Base-by-base conservation (phyloP, 208 protist genomes). In the Leishmania mexicana region DNA sequence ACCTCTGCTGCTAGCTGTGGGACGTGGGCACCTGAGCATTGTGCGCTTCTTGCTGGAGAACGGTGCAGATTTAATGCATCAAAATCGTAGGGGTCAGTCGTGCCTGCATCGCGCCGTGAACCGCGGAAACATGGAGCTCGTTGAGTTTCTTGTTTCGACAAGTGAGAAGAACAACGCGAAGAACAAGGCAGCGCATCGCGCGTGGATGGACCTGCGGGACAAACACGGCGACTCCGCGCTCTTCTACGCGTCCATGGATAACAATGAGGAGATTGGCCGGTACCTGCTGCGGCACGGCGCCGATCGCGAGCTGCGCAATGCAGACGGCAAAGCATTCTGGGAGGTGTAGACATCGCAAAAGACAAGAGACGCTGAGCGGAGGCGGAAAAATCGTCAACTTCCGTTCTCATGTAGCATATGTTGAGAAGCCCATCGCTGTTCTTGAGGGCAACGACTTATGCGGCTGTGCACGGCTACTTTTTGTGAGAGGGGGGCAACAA, bases 201-300 rank as follows among this genome's bases (percentile, higher is more conserved):
- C 83, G n/a, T 97, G 91, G 86, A 88, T 98, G 79, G 92, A 98
- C 81, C 49, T 94, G 42, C 94, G 95, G 67, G 94, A 98, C 85
- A 81, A 79, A 21, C 89, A 86, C 57, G 96, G 96, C 21, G 92
- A 98, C 79, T 96, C 94, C 6, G 93, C 94, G 11, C 84, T 98
- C 35, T 97, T 97, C 86, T 98, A 98, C 81, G 96, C 96, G 2
- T 96, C 94, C 10, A 92, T 92, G 89, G 96, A 98, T 54, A 95
- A 98, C 78, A 97, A 98, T 71, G 94, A 97, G 76, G 96, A 98
- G 74, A 68, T 98, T 2, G 96, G 96, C 1, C 84, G 89, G 35
- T 96, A 90, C 75, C 81, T 98, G 49, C 79, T 98, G 54, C 94
- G 89, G 58, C 90, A 95, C 74, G 96, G 94, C 8, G 92, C 93